Percentiles rank a stretch among this genome's conserved stretches.
phyloP scores from a whole-genome alignment of 768 basidiomycete species.

The Boletus vermiculosoides region DNA sequence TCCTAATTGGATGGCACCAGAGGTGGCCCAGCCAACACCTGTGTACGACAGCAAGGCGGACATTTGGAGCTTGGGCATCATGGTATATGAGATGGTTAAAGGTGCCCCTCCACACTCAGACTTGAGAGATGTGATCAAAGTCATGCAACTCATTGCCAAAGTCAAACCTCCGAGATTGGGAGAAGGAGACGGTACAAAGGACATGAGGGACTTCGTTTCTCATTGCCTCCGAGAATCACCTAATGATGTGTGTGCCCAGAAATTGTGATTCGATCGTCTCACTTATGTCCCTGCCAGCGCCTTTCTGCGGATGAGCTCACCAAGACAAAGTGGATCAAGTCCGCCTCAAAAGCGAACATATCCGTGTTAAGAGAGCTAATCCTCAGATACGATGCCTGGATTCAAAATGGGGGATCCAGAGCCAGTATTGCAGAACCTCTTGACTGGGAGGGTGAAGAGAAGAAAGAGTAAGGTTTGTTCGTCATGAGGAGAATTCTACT shows the following conservation, averaged over 20 bases:
- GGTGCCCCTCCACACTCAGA: slow-evolving; percentile 94
- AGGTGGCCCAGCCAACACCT: slow-evolving; percentile 87
- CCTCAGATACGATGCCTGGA: slow-evolving; percentile 71
- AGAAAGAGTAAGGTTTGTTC: slow-evolving; percentile 42
- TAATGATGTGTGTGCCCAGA: slow-evolving; percentile 53
- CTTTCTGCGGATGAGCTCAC: slow-evolving; percentile 84
- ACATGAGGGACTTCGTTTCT: slow-evolving; percentile 86
- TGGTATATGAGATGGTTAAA: slow-evolving; percentile 94
- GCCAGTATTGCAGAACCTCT: slow-evolving; percentile 73
- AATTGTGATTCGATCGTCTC: background rate
- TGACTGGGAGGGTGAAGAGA: slow-evolving; percentile 71
- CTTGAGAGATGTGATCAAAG: slow-evolving; percentile 74
- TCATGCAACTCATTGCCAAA: slow-evolving; percentile 87
- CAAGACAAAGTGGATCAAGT: slow-evolving; percentile 90
- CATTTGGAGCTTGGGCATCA: slow-evolving; percentile 97
- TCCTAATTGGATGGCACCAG: slow-evolving; percentile 99
- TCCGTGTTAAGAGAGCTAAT: slow-evolving; percentile 78
- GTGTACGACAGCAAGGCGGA: slow-evolving; percentile 97
- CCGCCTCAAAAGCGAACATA: slow-evolving; percentile 61
- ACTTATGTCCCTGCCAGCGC: slow-evolving; percentile 49
- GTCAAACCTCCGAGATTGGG: slow-evolving; percentile 76
- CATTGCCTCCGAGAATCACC: slow-evolving; percentile 82
- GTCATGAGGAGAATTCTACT: slow-evolving; percentile 2
- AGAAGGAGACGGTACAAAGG: slow-evolving; percentile 77
- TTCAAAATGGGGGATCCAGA: slow-evolving; percentile 63